phyloP scores from a whole-genome alignment of 1,284 basidiomycete genomes.

The Schizophyllum amplum region DNA sequence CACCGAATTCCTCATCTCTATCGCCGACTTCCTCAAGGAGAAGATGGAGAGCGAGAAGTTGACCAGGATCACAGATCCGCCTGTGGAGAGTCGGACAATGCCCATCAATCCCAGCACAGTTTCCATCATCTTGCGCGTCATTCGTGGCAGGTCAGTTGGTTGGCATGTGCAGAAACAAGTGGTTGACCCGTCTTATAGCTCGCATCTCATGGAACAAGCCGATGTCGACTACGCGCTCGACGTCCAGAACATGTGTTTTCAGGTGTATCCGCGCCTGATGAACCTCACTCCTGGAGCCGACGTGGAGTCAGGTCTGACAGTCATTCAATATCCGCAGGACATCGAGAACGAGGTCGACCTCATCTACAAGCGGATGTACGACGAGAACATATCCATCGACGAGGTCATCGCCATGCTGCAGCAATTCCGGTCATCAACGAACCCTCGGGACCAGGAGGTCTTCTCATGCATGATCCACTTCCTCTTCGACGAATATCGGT shows the following conservation, averaged over 20 bases:
- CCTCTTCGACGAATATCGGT: constrained; percentile 99
- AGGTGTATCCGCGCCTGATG: constrained; percentile 96
- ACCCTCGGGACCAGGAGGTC: constrained; percentile 86
- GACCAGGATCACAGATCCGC: constrained; percentile 70
- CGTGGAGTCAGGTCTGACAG: constrained; percentile 86
- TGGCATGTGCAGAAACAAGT: constrained; percentile 10
- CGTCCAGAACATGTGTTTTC: constrained; percentile 89
- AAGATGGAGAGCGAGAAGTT: constrained; percentile 88
- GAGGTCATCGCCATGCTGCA: constrained; percentile 87
- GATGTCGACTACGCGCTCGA: constrained; percentile 89
- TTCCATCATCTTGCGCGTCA: constrained; percentile 83
- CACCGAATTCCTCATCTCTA: constrained; percentile 79
- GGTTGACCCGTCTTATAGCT: constrained; percentile 29
- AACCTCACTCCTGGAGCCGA: constrained; percentile 87
- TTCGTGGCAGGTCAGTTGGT: constrained; percentile 65
- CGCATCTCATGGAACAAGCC: constrained; percentile 57
- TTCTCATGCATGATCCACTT: constrained; percentile 99
- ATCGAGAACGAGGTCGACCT: constrained; percentile 91
- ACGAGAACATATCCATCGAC: constrained; percentile 89
- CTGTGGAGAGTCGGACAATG: constrained; percentile 75
- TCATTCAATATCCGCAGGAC: constrained; percentile 83
- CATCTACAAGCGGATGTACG: constrained; percentile 98
- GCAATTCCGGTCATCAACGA: constrained; percentile 77
- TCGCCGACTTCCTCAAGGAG: constrained; percentile 82
- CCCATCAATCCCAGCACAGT: constrained; percentile 80